A percentile compares a stretch with the other conserved stretches of the same genome.
These are phyloP conservation scores for Flaveria bidentis DNA, from an alignment of 129 eudicot genomes.

Conservation along the genomic window DNA sequence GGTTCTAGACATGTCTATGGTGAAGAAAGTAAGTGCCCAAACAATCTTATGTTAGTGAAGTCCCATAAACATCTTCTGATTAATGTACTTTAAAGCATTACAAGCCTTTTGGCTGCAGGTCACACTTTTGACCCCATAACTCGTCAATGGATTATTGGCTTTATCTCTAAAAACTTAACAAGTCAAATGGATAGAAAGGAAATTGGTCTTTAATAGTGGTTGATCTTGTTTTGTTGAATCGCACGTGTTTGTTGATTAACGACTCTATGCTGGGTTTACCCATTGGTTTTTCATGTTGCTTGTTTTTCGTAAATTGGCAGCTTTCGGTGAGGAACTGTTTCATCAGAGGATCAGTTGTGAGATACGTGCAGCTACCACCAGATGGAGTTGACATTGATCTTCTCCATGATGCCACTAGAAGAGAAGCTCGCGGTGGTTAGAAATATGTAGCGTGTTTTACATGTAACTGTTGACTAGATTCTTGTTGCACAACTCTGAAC, in stretches of 20 bases:
- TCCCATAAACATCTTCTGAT: neutral
- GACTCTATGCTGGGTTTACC: conserved; percentile 2
- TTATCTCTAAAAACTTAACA: neutral
- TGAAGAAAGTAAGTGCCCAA: neutral
- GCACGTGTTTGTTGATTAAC: neutral
- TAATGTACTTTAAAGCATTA: neutral
- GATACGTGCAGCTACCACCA: conserved; percentile 94
- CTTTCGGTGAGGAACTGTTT: conserved; percentile 96
- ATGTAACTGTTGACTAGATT: conserved; percentile 16
- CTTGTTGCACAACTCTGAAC: conserved; percentile 29
- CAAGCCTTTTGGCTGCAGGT: neutral
- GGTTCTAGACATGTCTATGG: too few species aligned
- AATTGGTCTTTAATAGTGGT: neutral
- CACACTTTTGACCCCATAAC: neutral
- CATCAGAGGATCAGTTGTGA: conserved; percentile 96
- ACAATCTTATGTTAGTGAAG: neutral
- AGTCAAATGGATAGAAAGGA: neutral
- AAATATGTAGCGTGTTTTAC: conserved; percentile 11
- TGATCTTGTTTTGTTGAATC: conserved; percentile 8
- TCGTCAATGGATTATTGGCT: neutral
- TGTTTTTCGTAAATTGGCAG: conserved; percentile 40
- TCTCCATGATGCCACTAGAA: conserved; percentile 98
- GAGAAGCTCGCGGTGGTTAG: conserved; percentile 99
- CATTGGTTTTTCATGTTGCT: neutral
- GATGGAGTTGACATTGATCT: conserved; percentile 97